phyloP scores from a whole-genome alignment of 495 filamentous ascomycete genomes.

The Trichocladium uniseriatum region DNA sequence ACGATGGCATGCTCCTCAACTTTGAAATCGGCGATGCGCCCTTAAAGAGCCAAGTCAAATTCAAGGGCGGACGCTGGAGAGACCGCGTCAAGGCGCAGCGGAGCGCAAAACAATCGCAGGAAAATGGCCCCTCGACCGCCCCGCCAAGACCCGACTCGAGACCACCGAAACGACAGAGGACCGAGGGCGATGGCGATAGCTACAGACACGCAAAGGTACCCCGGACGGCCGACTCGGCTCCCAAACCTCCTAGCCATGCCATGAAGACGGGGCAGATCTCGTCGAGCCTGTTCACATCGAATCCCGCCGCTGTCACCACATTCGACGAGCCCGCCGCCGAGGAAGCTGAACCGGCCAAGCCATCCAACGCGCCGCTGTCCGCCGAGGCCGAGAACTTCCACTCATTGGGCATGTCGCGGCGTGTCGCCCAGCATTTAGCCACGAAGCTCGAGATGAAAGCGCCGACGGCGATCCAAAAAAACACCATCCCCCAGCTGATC shows the following conservation, averaged over 20 bases:
- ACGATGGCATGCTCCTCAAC: conserved; percentile 92
- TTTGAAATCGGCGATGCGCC: conserved; percentile 63
- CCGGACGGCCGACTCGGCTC: conserved; percentile 13
- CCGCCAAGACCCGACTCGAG: conserved; percentile 16
- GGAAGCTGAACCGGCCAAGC: conserved; percentile 47
- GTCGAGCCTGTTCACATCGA: conserved; percentile 85
- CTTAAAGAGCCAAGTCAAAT: conserved; percentile 52
- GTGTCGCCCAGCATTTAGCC: conserved; percentile 70
- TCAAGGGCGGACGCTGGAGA: conserved; percentile 86
- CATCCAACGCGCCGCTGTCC: conserved; percentile 93
- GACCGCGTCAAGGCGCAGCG: conserved; percentile 77
- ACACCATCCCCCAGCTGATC: conserved; percentile 62
- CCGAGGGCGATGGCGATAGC: conserved; percentile 21
- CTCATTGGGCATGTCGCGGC: conserved; percentile 65
- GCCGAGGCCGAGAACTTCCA: conserved; percentile 77
- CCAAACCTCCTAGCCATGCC: conserved; percentile 18
- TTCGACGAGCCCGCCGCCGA: conserved; percentile 37
- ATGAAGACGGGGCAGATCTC: conserved; percentile 48
- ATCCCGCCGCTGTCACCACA: conserved; percentile 56
- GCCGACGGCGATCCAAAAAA: conserved; percentile 90
- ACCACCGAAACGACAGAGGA: conserved; percentile 34
- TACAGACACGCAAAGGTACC: conserved; percentile 13
- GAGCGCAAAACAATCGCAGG: conserved; percentile 38
- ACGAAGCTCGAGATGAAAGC: conserved; percentile 81
- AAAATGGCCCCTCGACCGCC: not conserved